phyloP scores from a whole-genome alignment of 1,284 basidiomycete species.

The Tylopilus orsonianus region DNA sequence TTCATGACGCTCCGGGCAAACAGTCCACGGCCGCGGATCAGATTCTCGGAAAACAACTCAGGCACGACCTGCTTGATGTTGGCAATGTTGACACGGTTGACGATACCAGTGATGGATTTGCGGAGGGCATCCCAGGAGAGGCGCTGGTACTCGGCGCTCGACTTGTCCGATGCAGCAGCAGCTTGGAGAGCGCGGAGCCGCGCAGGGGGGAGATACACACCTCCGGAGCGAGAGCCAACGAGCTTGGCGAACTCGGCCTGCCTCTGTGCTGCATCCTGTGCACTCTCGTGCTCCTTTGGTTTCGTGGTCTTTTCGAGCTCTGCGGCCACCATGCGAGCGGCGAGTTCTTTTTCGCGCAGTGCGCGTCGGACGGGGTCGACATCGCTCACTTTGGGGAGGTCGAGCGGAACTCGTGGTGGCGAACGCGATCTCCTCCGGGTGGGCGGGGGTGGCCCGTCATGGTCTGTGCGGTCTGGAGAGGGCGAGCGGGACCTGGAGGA shows the following conservation, averaged over 20 bases:
- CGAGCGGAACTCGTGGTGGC: constrained; percentile 42
- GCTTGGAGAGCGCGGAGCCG: constrained; percentile 90
- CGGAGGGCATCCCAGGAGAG: constrained; percentile 97
- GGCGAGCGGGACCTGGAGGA: constrained; percentile 55
- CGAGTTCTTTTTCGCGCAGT: constrained; percentile 77
- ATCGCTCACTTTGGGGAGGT: constrained; percentile 64
- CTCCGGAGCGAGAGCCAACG: constrained; percentile 79
- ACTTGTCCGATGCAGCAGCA: constrained; percentile 82
- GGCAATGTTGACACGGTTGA: constrained; percentile 95
- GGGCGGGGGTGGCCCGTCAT: constrained; percentile 53
- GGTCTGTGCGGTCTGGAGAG: constrained; percentile 41
- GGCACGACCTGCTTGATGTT: constrained; percentile 98
- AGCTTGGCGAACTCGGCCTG: constrained; percentile 83
- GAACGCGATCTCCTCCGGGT: constrained; percentile 65
- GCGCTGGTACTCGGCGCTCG: constrained; percentile 90
- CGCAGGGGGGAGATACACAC: constrained; percentile 96
- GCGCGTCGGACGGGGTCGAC: constrained; percentile 75
- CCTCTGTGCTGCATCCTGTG: constrained; percentile 57
- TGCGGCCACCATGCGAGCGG: constrained; percentile 68
- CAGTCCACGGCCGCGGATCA: constrained; percentile 86
- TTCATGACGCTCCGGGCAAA: constrained; percentile 97
- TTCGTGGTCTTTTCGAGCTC: constrained; percentile 66
- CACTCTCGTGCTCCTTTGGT: constrained; percentile 44
- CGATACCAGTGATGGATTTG: constrained; percentile 98
- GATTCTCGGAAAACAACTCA: constrained; percentile 90